Percentiles rank a stretch among this genome's conserved stretches.
These are phyloP conservation scores for Tolypocladium endophyticum DNA, from an alignment of 2,329 filamentous ascomycete species.

Conservation along the genomic window DNA sequence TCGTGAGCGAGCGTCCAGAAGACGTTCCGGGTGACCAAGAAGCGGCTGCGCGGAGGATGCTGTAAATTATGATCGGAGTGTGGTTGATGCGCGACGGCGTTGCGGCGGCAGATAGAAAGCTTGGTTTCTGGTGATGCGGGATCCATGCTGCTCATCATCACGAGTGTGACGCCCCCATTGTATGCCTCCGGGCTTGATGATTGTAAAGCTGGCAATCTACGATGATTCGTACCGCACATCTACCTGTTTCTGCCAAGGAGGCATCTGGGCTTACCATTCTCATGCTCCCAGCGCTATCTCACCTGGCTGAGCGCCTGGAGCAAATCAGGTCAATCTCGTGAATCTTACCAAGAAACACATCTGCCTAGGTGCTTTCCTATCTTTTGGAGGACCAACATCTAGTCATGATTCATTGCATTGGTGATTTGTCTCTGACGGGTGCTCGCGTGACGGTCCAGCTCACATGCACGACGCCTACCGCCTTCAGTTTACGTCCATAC, in stretches of 20 bases:
- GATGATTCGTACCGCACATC: neutral
- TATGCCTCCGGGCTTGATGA: neutral
- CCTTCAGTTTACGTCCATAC: neutral
- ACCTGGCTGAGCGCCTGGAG: neutral
- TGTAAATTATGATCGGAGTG: slow-evolving; percentile 10
- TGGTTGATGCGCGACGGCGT: slow-evolving; percentile 12
- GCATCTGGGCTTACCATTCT: neutral
- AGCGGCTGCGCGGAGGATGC: slow-evolving; percentile 23
- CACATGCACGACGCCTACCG: neutral
- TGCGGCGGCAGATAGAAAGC: slow-evolving; percentile 19
- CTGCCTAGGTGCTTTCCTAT: no score
- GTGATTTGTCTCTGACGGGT: neutral
- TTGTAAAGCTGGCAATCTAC: neutral
- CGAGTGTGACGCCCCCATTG: neutral
- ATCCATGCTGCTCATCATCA: neutral
- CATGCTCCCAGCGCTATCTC: neutral
- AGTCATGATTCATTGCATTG: neutral
- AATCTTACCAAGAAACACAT: no score
- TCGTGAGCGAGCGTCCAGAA: slow-evolving; percentile 22
- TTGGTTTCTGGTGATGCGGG: neutral
- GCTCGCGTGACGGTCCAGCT: neutral
- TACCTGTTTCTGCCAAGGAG: neutral
- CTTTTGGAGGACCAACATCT: no score
- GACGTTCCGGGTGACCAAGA: slow-evolving; percentile 17
- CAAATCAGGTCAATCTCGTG: neutral